A percentile compares a stretch with the other conserved stretches of the same genome.
phyloP scores from a whole-genome alignment of 2,329 filamentous ascomycete species.

The Cordyceps sp. region DNA sequence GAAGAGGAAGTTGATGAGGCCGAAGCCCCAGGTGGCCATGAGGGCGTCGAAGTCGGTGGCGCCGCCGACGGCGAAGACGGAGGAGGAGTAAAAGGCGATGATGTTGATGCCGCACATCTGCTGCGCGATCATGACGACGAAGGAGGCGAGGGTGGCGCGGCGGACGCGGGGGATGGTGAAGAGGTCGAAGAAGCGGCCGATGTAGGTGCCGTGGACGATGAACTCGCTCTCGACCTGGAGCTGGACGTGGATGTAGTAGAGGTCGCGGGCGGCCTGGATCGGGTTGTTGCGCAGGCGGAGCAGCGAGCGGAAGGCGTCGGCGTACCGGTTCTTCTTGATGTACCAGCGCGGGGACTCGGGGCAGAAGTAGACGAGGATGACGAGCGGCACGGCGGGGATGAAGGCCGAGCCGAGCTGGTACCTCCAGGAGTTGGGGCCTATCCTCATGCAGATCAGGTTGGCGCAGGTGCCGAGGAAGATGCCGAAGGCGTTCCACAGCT shows the following conservation, averaged over 20 bases:
- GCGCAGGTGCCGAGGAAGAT: conserved; percentile 44
- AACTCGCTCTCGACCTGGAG: conserved; percentile 41
- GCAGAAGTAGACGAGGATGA: conserved; percentile 45
- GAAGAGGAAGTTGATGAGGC: conserved; percentile 40
- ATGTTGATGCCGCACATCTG: conserved; percentile 59
- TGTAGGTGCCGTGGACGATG: conserved; percentile 34
- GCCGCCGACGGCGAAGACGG: conserved; percentile 41
- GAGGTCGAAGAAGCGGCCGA: conserved; percentile 45
- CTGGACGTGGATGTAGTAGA: conserved; percentile 49
- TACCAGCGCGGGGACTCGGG: conserved; percentile 50
- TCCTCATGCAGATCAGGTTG: conserved; percentile 30
- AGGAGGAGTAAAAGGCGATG: conserved; percentile 60
- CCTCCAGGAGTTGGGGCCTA: conserved; percentile 33
- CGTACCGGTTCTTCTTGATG: conserved; percentile 48
- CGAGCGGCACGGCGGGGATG: conserved; percentile 38
- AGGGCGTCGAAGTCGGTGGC: conserved; percentile 37
- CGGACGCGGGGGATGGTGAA: conserved; percentile 55
- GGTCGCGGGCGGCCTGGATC: conserved; percentile 41
- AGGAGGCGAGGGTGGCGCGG: conserved; percentile 59
- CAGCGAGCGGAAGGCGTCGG: conserved; percentile 41
- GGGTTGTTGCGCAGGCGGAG: conserved; percentile 32
- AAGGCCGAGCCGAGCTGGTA: conserved; percentile 49
- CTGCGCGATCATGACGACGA: conserved; percentile 65
- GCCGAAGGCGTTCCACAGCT: conserved; percentile 50
- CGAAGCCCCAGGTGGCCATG: conserved; percentile 41